These are phyloP conservation scores for Peribolospora kevripleyi DNA, from an alignment of 768 basidiomycete genomes.

Conservation along the genomic window DNA sequence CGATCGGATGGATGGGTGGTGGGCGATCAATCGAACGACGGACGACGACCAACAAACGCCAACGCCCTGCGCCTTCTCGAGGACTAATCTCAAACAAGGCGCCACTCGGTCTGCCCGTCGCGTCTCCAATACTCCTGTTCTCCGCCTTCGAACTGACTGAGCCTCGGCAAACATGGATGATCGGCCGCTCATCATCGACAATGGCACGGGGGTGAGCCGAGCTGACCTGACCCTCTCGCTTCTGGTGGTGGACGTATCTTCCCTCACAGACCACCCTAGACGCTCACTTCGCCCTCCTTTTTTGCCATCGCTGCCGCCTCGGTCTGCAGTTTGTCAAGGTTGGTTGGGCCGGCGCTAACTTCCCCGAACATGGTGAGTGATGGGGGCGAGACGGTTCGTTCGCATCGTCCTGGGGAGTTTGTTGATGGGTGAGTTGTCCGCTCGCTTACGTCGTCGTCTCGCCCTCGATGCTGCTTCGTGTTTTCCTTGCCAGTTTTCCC, in stretches of 20 bases:
- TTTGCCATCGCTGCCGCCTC: too few species aligned
- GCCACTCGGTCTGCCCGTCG: too few species aligned
- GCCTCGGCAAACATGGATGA: not conserved
- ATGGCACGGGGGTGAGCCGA: slow-evolving; percentile 55
- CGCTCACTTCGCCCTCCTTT: not conserved
- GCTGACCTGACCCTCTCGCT: not conserved
- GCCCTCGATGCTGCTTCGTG: too few species aligned
- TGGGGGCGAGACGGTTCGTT: not conserved
- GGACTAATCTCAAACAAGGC: too few species aligned
- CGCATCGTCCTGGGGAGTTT: slow-evolving; percentile 27
- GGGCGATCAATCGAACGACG: too few species aligned
- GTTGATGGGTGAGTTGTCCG: slow-evolving; percentile 79
- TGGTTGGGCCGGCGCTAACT: too few species aligned
- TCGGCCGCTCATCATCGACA: slow-evolving; percentile 48
- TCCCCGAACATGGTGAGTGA: not conserved
- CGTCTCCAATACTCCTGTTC: too few species aligned
- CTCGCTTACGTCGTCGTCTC: slow-evolving; percentile 25
- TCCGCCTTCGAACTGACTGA: too few species aligned
- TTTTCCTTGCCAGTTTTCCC: slow-evolving; percentile 40
- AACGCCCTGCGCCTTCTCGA: too few species aligned
- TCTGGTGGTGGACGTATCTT: not conserved
- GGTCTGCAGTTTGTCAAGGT: too few species aligned
- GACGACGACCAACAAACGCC: too few species aligned
- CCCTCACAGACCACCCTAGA: not conserved
- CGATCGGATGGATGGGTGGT: too few species aligned